phyloP scores from a whole-genome alignment of 2,329 filamentous ascomycete genomes.

The Botryotinia calthae region DNA sequence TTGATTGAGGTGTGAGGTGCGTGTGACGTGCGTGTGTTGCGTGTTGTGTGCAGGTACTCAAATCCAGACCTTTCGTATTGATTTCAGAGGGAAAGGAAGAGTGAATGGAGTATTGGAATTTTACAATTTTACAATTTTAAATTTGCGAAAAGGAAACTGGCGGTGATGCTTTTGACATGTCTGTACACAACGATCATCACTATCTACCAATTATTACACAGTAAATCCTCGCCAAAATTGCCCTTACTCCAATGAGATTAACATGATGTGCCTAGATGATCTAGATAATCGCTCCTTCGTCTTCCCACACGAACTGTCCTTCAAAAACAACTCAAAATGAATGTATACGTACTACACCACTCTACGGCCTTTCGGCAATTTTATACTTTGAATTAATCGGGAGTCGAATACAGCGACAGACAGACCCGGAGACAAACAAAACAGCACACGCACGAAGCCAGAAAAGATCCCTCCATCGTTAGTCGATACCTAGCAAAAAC shows the following conservation, averaged over 20 bases:
- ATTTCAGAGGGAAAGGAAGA: neutral
- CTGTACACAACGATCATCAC: neutral
- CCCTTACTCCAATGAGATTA: neutral
- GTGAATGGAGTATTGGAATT: neutral
- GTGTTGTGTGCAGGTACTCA: neutral
- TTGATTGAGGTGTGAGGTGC: neutral
- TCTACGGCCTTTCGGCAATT: neutral
- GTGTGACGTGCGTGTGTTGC: neutral
- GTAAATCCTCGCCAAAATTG: neutral
- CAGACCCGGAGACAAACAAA: neutral
- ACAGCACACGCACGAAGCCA: neutral
- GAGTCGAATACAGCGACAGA: neutral
- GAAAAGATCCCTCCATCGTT: neutral
- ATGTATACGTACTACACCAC: neutral
- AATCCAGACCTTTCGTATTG: neutral
- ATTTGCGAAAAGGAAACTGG: neutral
- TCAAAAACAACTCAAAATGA: neutral
- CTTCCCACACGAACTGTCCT: neutral
- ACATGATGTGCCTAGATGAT: neutral
- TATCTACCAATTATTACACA: neutral
- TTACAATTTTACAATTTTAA: neutral
- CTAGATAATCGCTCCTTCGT: neutral
- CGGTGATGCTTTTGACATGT: slow-evolving; percentile 6
- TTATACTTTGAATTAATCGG: neutral
- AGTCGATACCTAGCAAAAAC: neutral